Evolutionary conservation across 306 rosid genomes (phyloP), one percentile per base, ranked within the genome.

Genomic region (Elaeagnus macrophylla): DNA sequence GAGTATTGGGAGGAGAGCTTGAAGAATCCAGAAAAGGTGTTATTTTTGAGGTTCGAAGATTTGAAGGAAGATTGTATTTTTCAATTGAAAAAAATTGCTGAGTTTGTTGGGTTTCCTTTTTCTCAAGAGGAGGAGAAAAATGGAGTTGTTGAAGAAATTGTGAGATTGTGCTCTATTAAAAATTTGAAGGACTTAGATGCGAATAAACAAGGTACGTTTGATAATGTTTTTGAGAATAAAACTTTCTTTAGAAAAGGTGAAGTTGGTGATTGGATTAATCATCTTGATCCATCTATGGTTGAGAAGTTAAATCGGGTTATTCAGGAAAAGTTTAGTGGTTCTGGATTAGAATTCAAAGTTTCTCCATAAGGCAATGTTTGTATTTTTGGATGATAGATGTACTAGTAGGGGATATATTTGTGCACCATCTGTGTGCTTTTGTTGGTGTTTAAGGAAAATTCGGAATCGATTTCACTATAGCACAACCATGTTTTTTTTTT

Each of bases 1-100:
- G 70, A 73, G 39, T 70, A 76, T 10, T 80, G 72, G 82, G 68
- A 70, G 10, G 80, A 74, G 15, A 80, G 80, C 64, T 43, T n/a
- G 20, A 80, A 51, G 10, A 70, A 16, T 3, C 80, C 82, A 3
- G 5, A 64, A 25, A 70, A 70, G 10, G 68, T 76, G 11, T 4
- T 80, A 11, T 80, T 80, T 66, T 51, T 80, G 17, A 70, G 70
- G 67, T 80, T 70, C 9, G 80, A 76, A 54, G 75, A 73, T 1
- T 10, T 80, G 66, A 80, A 73, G 39, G 55, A 53, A 10, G 67
- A 76, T 42, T 32, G 5, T 4, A n/a, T 1, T 9, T 20, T 7
- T 36, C 57, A 71, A 0, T 42, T 74, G 40, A 74, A 74, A 51
- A 71, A 39, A 35, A 5, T 80, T n/a, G 83, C 72, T 0, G 47